Base-by-base conservation (phyloP, 441 rosid genomes). In the Adansonia gregorii region DNA sequence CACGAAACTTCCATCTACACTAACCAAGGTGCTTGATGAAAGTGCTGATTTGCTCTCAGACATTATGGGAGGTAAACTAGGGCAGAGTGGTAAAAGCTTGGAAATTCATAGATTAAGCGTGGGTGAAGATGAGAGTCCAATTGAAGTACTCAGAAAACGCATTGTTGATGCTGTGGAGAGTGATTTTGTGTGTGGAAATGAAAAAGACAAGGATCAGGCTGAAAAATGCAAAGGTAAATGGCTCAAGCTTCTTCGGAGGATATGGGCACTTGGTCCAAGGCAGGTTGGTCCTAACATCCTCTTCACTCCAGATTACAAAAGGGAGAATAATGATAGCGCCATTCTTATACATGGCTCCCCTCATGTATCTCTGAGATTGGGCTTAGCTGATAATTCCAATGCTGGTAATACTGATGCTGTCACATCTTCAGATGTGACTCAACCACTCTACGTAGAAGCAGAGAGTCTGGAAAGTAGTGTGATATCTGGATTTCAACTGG, bases 231-330 rank as follows among this genome's bases (percentile, higher is more conserved):
- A 84, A 88, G 83, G 80, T 14, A 87, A 91, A 79, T 92, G 99
- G 98, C 83, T 85, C 43, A 87, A 92, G 73, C 46, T 89, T 83
- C 88, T 94, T 61, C 84, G 66, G 83, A 92, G 92, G 79, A 94
- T 94, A 20, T 92, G 99, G 98, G 94, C 98, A 60, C 90, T 95
- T 76, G 99, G 98, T 81, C 98, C 99, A 27, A 84, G 95, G 79
- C 97, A 92, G 72, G 88, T 88, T 74, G 99, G 98, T 75, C 97
- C 99, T 27, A 94, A 95, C 83, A 89, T 95, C 67, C 93, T 95
- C 77, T 94, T 95, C 71, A 83, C 88, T 78, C 95, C 97, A 39
- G 93, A 92, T 79, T 73, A 81, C 19, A 84, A 83, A 82, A 82
- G 81, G 76, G 84, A 64, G 24, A 27, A 41, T 11, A 79, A 79